These are phyloP conservation scores for Salix caprea DNA, from an alignment of 345 rosid species.

Conservation along the genomic window DNA sequence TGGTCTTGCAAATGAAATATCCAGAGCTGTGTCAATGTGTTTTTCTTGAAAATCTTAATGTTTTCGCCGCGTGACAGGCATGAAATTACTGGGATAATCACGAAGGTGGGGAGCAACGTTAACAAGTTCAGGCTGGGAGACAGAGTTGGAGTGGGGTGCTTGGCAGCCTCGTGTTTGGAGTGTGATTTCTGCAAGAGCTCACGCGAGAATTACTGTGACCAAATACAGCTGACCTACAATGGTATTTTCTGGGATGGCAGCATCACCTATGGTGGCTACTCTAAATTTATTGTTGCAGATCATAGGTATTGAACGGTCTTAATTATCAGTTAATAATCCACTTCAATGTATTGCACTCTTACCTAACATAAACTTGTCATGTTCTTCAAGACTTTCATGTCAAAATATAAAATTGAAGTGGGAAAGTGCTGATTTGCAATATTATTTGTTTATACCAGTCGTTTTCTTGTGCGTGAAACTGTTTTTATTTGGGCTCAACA, in stretches of 20 bases:
- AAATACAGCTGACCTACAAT: slow-evolving; percentile 44
- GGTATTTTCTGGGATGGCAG: slow-evolving; percentile 63
- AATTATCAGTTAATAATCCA: too few relatives aligned
- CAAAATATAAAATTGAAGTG: too few relatives aligned
- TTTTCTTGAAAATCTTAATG: background rate
- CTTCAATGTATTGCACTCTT: too few relatives aligned
- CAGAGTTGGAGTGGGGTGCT: slow-evolving; percentile 59
- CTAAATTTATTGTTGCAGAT: slow-evolving; percentile 51
- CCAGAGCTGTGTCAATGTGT: background rate
- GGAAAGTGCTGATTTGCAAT: too few relatives aligned
- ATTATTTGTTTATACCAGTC: too few relatives aligned
- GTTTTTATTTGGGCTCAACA: too few relatives aligned
- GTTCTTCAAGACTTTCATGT: too few relatives aligned
- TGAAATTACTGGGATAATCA: slow-evolving; percentile 51
- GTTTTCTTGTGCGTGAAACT: too few relatives aligned
- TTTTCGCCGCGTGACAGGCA: slow-evolving; percentile 31
- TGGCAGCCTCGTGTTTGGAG: slow-evolving; percentile 50
- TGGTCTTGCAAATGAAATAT: background rate
- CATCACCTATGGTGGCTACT: slow-evolving; percentile 60
- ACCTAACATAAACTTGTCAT: too few relatives aligned
- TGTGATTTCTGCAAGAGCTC: slow-evolving; percentile 47
- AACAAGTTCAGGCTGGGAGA: slow-evolving; percentile 45
- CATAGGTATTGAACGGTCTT: slow-evolving; percentile 32
- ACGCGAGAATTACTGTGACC: slow-evolving; percentile 57
- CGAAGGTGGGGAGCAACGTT: slow-evolving; percentile 40